Base-by-base conservation (phyloP, 331 rosid genomes). In the Quercus tomentella region DNA sequence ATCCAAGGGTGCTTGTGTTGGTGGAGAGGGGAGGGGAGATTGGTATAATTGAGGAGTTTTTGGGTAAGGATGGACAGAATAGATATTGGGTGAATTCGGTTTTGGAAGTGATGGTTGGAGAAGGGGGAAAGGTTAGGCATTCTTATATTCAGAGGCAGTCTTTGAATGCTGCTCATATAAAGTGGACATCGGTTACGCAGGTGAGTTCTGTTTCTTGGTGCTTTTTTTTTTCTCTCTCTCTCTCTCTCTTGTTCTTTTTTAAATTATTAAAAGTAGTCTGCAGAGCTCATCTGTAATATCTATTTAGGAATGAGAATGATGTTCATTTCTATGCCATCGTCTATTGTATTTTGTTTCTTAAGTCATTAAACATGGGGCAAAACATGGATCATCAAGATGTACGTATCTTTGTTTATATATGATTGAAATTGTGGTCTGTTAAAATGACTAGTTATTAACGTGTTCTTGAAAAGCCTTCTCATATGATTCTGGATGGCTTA, bases 111-210 rank as follows among this genome's bases (percentile, higher is more conserved):
- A 80, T 86, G 61, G 83, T 95, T 66, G 85, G 91, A 60, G 86
- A 84, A 86, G 97, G 92, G n/a, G 99, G 91, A n/a, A 91, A 82
- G 78, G 87, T 95, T 79, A 86, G 80, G 73, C 99, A 95, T 87
- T 95, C 98, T 72, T 95, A 95, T 78, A 73, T 95, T 74, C 99
- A 95, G 86, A 89, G 84, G 70, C 96, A 95, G 78, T 93, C 99
- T 16, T 14, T 84, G 31, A 69, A 55, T 73, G 87, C 99, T 20
- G 98, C 99, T 0, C 99, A 95, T 79, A 87, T 89, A 62, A 95
- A 93, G 86, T 95, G 99, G 99, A 95, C 98, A 74, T 93, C 89
- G 0, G 89, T 95, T 68, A 89, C 57, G 51, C 99, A 95, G 99
- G 99, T 93, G 56, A 73, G 51, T 77, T 69, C 25, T 72, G 54